Percentiles rank a stretch among this genome's conserved stretches.
Evolutionary conservation across 2,329 filamentous ascomycete species (phyloP).

Genomic region (Tolypocladium sp.): DNA sequence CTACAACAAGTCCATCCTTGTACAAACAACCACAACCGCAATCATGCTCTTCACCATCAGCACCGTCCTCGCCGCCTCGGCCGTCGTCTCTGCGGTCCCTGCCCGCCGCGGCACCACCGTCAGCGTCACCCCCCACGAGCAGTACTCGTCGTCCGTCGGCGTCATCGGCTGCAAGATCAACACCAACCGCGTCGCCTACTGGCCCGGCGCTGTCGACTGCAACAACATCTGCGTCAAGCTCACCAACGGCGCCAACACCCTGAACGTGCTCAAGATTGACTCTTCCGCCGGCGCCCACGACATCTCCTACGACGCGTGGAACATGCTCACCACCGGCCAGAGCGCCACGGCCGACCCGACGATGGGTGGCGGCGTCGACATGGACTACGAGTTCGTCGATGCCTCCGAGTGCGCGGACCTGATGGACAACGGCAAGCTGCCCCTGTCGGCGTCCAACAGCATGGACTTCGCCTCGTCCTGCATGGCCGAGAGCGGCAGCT

Average conservation of each 20-base stretch:
- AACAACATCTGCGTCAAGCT: constrained; percentile 48
- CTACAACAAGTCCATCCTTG: neutral
- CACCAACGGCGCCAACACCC: constrained; percentile 33
- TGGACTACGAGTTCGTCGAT: constrained; percentile 40
- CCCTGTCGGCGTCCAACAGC: constrained; percentile 46
- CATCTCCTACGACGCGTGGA: constrained; percentile 54
- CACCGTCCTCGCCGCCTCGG: constrained; percentile 2
- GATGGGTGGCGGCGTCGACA: constrained; percentile 38
- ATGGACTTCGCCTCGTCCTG: constrained; percentile 45
- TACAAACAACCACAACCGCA: neutral
- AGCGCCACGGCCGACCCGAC: constrained; percentile 35
- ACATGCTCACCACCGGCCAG: constrained; percentile 43
- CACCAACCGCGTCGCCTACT: constrained; percentile 53
- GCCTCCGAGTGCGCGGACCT: constrained; percentile 39
- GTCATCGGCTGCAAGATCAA: constrained; percentile 52
- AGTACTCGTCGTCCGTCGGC: constrained; percentile 47
- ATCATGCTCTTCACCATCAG: constrained; percentile 1
- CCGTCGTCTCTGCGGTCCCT: neutral
- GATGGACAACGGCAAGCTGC: constrained; percentile 40
- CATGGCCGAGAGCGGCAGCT: constrained; percentile 33
- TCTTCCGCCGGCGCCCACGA: constrained; percentile 46
- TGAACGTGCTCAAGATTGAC: constrained; percentile 52
- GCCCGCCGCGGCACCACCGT: neutral
- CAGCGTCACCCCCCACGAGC: constrained; percentile 43
- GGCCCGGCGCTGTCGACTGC: constrained; percentile 43